phyloP scores from a whole-genome alignment of 768 basidiomycete genomes.

The Pleurotus eryngii region DNA sequence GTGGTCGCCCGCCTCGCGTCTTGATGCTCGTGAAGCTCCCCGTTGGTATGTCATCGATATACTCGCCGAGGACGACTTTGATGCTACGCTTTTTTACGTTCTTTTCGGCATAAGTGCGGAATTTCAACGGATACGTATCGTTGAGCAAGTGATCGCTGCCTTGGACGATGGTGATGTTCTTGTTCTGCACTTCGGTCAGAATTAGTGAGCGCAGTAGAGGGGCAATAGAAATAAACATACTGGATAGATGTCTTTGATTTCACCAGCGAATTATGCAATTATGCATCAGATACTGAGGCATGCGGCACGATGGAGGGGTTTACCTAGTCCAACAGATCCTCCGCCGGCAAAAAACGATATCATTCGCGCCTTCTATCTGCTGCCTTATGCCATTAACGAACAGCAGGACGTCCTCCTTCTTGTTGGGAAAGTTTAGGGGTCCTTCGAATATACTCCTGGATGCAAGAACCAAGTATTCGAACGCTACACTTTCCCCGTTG shows the following conservation, averaged over 20 bases:
- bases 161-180: slow-evolving; percentile 61
- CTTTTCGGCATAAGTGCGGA: slow-evolving; percentile 44
- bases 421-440: slow-evolving; percentile 41
- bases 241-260: slow-evolving; percentile 37
- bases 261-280: slow-evolving; percentile 35
- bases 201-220: neutral
- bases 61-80: slow-evolving; percentile 50
- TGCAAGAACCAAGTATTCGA: slow-evolving; percentile 55
- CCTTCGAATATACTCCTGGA: slow-evolving; percentile 57
- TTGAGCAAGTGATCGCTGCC: slow-evolving; percentile 52
- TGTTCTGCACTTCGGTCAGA: slow-evolving; percentile 24
- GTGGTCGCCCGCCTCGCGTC: slow-evolving; percentile 48
- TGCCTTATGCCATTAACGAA: slow-evolving; percentile 26
- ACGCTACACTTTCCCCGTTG: slow-evolving; percentile 46
- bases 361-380: slow-evolving; percentile 33
- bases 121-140: slow-evolving; percentile 48
- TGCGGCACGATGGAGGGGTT: slow-evolving; percentile 14
- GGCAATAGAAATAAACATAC: slow-evolving; percentile 19
- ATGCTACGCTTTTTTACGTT: slow-evolving; percentile 42
- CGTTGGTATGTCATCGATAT: slow-evolving; percentile 43
- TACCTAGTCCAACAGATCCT: slow-evolving; percentile 52
- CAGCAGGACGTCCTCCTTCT: slow-evolving; percentile 19
- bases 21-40: slow-evolving; percentile 32
- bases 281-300: slow-evolving; percentile 6
- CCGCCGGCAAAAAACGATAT: slow-evolving; percentile 54